Evolutionary conservation across 2,329 filamentous ascomycete species (phyloP).

Genomic region (Bipolaris gigantea): DNA sequence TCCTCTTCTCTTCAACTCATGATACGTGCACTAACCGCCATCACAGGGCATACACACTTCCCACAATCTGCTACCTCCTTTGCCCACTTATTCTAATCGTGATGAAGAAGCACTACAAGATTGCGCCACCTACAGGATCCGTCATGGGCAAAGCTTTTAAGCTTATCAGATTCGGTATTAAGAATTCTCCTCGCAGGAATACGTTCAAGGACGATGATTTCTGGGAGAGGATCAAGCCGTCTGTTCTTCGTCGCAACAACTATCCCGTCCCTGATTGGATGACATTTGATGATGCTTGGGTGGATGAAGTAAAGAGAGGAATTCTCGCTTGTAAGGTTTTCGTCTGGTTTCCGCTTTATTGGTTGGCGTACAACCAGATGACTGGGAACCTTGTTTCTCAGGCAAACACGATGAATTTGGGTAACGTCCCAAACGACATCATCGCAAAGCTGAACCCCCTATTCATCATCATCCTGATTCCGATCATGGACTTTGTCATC

Average conservation of each 20-base stretch:
- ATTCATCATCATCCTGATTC: slow-evolving; percentile 68
- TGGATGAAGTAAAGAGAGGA: slow-evolving; percentile 73
- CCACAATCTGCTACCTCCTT: slow-evolving; percentile 64
- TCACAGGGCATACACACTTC: slow-evolving; percentile 59
- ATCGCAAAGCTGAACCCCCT: slow-evolving; percentile 77
- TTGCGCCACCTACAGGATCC: slow-evolving; percentile 69
- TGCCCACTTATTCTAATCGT: slow-evolving; percentile 61
- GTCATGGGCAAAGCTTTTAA: slow-evolving; percentile 68
- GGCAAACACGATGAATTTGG: slow-evolving; percentile 66
- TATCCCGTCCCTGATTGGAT: slow-evolving; percentile 66
- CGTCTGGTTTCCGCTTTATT: slow-evolving; percentile 61
- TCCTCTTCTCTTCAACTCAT: no score
- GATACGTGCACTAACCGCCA: no score
- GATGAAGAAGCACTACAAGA: slow-evolving; percentile 67
- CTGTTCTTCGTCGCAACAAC: slow-evolving; percentile 34
- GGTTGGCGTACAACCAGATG: slow-evolving; percentile 57
- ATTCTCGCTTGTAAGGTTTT: slow-evolving; percentile 45
- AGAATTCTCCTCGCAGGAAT: slow-evolving; percentile 26
- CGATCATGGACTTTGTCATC: slow-evolving; percentile 63
- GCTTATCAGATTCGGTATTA: slow-evolving; percentile 56
- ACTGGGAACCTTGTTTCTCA: slow-evolving; percentile 69
- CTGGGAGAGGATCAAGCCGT: slow-evolving; percentile 68
- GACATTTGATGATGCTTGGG: slow-evolving; percentile 79
- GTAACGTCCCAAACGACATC: slow-evolving; percentile 75
- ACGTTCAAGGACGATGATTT: slow-evolving; percentile 44